Conservation (phyloP, 371 early-diverging fungal species). For the Basidiobolus heterosporus region DNA sequence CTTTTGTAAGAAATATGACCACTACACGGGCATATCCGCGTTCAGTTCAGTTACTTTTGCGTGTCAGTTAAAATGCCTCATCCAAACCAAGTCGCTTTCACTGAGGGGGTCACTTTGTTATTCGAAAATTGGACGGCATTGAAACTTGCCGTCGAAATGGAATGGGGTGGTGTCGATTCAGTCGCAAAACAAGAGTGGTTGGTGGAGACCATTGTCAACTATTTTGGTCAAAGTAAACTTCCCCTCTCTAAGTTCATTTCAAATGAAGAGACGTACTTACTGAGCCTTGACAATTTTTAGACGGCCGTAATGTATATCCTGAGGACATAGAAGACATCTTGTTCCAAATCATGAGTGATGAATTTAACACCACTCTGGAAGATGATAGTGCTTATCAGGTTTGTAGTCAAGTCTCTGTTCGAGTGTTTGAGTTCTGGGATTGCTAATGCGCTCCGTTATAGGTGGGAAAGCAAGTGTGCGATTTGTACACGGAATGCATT, state of each 20-base stretch:
- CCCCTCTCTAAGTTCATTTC: no score
- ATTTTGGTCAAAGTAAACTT: slow-evolving; percentile 41
- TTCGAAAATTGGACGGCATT: slow-evolving; percentile 59
- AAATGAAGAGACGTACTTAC: neutral
- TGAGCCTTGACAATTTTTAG: slow-evolving; percentile 8
- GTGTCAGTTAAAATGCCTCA: slow-evolving; percentile 8
- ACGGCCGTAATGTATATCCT: slow-evolving; percentile 36
- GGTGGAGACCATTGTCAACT: slow-evolving; percentile 43
- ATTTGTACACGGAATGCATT: neutral
- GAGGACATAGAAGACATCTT: slow-evolving; percentile 45
- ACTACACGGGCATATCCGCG: no score
- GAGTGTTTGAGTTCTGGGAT: neutral
- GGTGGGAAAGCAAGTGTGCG: neutral
- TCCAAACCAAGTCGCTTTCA: slow-evolving; percentile 42
- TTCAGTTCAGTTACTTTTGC: no score
- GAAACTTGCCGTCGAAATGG: slow-evolving; percentile 55
- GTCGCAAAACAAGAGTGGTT: slow-evolving; percentile 61
- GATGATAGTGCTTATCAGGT: slow-evolving; percentile 30
- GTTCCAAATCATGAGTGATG: slow-evolving; percentile 42
- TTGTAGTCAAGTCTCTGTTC: neutral
- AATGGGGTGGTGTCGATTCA: slow-evolving; percentile 64
- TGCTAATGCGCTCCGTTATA: neutral
- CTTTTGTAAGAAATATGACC: no score
- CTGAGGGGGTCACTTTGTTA: slow-evolving; percentile 31
- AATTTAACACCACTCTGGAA: slow-evolving; percentile 41